phyloP scores from a whole-genome alignment of 75 land plant species.

The Cupressus sempervirens region DNA sequence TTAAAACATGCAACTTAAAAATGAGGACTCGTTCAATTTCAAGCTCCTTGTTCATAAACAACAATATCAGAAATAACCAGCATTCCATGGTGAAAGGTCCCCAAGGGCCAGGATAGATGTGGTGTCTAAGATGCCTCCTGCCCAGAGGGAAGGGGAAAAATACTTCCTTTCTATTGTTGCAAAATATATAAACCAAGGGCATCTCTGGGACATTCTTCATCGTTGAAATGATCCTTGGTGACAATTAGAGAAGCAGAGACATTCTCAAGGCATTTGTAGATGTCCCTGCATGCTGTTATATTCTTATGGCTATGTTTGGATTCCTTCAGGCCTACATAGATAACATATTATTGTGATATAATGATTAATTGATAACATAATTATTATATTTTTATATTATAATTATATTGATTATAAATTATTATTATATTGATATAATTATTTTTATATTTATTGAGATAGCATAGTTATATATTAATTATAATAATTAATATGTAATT shows the following conservation, averaged over 20 bases:
- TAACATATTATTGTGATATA: no score
- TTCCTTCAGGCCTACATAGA: no score
- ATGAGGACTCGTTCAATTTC: not conserved
- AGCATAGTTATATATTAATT: no score
- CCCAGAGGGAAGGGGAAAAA: not conserved
- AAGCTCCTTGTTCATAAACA: not conserved
- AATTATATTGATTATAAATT: no score
- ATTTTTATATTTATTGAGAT: no score
- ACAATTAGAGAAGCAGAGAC: not conserved
- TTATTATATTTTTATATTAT: no score
- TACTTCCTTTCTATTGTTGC: not conserved
- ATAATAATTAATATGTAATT: no score
- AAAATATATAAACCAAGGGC: not conserved
- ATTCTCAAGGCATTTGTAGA: not conserved
- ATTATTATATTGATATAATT: no score
- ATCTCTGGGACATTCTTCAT: not conserved
- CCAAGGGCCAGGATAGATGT: not conserved
- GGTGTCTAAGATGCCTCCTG: not conserved
- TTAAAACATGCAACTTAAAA: not conserved
- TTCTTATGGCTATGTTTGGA: no score
- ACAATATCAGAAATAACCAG: not conserved
- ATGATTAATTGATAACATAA: no score
- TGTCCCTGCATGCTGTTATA: not conserved
- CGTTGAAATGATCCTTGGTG: not conserved
- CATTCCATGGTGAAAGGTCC: not conserved